Percentiles rank a stretch among this genome's conserved stretches.
Evolutionary conservation across 179 eudicot species (phyloP).

Genomic region (Vitellaria paradoxa): DNA sequence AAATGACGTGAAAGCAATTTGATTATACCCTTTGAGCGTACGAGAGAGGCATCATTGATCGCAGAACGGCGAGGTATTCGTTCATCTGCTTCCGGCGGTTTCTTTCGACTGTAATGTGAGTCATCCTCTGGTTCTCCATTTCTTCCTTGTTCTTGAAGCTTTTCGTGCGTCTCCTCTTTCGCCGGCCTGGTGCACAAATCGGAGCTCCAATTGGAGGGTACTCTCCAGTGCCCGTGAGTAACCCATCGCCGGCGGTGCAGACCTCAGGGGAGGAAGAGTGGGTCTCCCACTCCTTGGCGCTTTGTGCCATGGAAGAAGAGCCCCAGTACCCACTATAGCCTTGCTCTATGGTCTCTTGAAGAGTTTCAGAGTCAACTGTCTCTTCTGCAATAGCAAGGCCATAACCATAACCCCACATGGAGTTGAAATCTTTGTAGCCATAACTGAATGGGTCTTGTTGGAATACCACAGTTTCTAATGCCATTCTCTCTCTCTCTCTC

Average conservation of each 20-base stretch:
- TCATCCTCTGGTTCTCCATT: conserved; percentile 49
- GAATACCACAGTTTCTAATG: conserved; percentile 35
- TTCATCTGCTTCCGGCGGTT: conserved; percentile 50
- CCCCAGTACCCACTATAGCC: conserved; percentile 10
- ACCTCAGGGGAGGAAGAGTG: conserved; percentile 16
- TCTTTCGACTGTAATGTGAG: conserved; percentile 44
- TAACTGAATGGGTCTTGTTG: conserved; percentile 34
- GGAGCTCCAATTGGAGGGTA: conserved; percentile 5
- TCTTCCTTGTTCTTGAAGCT: conserved; percentile 39
- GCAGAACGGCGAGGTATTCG: conserved; percentile 39
- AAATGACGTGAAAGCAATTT: neutral
- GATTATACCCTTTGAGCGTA: conserved; percentile 40
- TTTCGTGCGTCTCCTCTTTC: conserved; percentile 30
- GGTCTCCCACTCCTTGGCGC: conserved; percentile 7
- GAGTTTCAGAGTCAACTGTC: neutral
- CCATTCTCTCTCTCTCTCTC: conserved; percentile 23
- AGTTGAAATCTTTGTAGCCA: conserved; percentile 22
- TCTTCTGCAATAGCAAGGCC: neutral
- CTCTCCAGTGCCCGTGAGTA: neutral
- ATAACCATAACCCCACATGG: neutral
- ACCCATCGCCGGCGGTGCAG: conserved; percentile 6
- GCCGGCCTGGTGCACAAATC: conserved; percentile 3
- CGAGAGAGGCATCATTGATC: conserved; percentile 45
- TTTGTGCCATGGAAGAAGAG: conserved; percentile 15
- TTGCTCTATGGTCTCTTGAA: neutral